Conservation (phyloP, 306 rosid species). For the Hippophae gyantsensis region DNA sequence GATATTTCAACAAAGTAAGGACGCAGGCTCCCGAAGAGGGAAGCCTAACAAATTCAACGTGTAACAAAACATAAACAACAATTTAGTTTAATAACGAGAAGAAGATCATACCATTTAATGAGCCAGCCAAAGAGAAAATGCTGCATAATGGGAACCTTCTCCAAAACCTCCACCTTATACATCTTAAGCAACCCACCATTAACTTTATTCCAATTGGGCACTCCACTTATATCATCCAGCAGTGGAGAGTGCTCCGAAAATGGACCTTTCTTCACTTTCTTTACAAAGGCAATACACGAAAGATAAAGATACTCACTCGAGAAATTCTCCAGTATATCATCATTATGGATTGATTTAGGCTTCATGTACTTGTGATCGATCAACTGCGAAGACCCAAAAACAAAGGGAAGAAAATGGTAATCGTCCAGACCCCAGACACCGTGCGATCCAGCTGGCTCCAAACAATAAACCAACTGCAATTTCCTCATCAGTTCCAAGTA, state of each 20-base stretch:
- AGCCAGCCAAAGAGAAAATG: constrained; percentile 92
- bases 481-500: constrained; percentile 86
- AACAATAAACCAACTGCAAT: constrained; percentile 59
- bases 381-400: constrained; percentile 90
- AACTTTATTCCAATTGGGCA: constrained; percentile 88
- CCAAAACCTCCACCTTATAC: constrained; percentile 96
- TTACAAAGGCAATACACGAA: constrained; percentile 54
- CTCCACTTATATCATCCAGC: constrained; percentile 97
- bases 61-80: too few relatives aligned
- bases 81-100: not conserved
- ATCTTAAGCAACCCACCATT: constrained; percentile 89
- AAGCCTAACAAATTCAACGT: too few relatives aligned
- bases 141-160: constrained; percentile 98
- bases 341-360: constrained; percentile 91
- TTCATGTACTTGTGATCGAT: constrained; percentile 89
- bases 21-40: too few relatives aligned
- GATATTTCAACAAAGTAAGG: too few relatives aligned
- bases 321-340: constrained; percentile 78
- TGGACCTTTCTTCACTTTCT: constrained; percentile 89
- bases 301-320: constrained; percentile 67
- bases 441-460: constrained; percentile 97
- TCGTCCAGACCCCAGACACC: constrained; percentile 99
- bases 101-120: constrained; percentile 54
- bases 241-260: constrained; percentile 96
- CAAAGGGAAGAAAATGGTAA: constrained; percentile 74